Percentiles rank a stretch among this genome's conserved stretches.
Conservation (phyloP, 345 rosid species). For the rapeseed (Brassica napus) region Da-Ae NC_063440.1:1213501-1214000, state of each 20-base stretch:
- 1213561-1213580: not conserved
- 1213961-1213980: not conserved
- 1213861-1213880: not conserved
- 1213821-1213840: not conserved
- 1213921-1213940: not conserved
- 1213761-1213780: slow-evolving; percentile 36
- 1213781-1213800: slow-evolving; percentile 23
- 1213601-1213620: not conserved
- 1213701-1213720: not conserved
- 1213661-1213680: not conserved
- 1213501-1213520: not conserved
- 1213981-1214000: not conserved
- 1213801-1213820: slow-evolving; percentile 7
- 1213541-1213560: not conserved
- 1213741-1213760: slow-evolving; percentile 8
- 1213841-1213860: not conserved
- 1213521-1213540: not conserved
- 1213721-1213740: slow-evolving; percentile 2
- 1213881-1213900: not conserved
- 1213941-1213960: not conserved
- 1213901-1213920: not conserved
- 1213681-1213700: not conserved
- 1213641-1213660: slow-evolving; percentile 15
- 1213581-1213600: not conserved
- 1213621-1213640: slow-evolving; percentile 14